Base-by-base conservation (phyloP, 2,329 filamentous ascomycete species). In the Periconia sp. region DNA sequence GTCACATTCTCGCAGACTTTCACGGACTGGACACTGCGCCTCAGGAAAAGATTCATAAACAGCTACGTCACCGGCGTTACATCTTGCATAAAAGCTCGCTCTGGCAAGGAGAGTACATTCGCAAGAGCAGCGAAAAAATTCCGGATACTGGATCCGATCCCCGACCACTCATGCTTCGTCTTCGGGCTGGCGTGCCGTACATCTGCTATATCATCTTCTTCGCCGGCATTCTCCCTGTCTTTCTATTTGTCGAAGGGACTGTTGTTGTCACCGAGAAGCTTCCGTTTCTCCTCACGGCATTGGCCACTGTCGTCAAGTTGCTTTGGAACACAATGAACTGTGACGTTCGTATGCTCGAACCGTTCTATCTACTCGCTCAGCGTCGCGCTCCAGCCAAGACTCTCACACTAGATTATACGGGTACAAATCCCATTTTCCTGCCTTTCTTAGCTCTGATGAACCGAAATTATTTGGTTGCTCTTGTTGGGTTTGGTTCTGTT, bases 1-100 rank as follows among this genome's bases (percentile, higher is more conserved):
- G 80, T 50, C 86, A 89, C 53, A 87, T 89, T 61, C 71, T 89
- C 50, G 84, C 83, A 68, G 87, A 90, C 60, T 89, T 90, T 60
- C 83, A 83, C 50, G 84, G 84, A 43, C 81, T 88, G 70, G 87
- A 90, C 60, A 81, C 82, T 1, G 85, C 82, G 6, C 82, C 78
- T 4, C 82, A 85, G 40, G 73, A 82, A 35, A 80, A 84, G 38
- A 89, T 90, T 29, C 86, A 89, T 62, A 75, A 82, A 36, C 80
- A 78, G 54, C 74, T 90, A n/a, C 84, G 83, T 48, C 69, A 81
- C 19, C 79, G 82, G 46, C 81, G 86, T 25, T 90, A 89, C 54
- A 79, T 85, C 40, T 71, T 90, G 17, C 81, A 84, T 48, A 88
- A 89, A 66, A 86, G 84, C 11, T 86, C 85, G 0, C 73, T 90